Evolutionary conservation across 2,329 filamentous ascomycete species (phyloP).

Genomic region (Endoconidiophora polonica): DNA sequence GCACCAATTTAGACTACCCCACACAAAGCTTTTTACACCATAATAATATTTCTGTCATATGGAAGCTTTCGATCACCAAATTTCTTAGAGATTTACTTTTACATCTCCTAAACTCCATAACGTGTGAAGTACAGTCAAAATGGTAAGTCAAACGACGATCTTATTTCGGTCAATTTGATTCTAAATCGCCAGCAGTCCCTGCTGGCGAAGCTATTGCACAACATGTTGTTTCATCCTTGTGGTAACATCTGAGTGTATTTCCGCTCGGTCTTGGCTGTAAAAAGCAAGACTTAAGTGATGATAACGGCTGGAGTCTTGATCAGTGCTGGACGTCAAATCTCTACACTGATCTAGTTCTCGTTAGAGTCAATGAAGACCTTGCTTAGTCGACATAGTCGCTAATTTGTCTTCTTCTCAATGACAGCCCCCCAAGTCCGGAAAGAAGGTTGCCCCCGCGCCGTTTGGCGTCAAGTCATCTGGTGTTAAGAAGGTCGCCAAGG

Average conservation of each 20-base stretch:
- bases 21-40: background rate
- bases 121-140: constrained; percentile 20
- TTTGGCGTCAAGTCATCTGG: constrained; percentile 87
- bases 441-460: constrained; percentile 95
- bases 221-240: constrained; percentile 3
- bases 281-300: constrained; percentile 11
- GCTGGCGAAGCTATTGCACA: constrained; percentile 2
- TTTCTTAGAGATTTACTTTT: background rate
- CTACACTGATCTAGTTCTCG: constrained; percentile 36
- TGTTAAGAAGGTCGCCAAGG: constrained; percentile 92
- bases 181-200: constrained; percentile 6
- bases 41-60: constrained; percentile 7
- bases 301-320: constrained; percentile 12
- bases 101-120: constrained; percentile 6
- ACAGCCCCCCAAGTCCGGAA: constrained; percentile 97
- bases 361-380: constrained; percentile 72
- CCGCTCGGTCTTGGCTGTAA: constrained; percentile 9
- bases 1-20: background rate
- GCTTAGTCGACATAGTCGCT: constrained; percentile 67
- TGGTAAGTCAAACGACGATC: constrained; percentile 22
- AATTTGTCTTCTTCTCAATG: constrained; percentile 97
- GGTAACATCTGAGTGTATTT: constrained; percentile 10
- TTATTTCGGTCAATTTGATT: constrained; percentile 3
- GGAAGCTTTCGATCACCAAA: background rate
- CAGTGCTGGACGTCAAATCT: background rate